A percentile compares a stretch with the other conserved stretches of the same genome.
phyloP scores from a whole-genome alignment of 2,329 filamentous ascomycete species.

The Colletotrichum eremochloae region DNA sequence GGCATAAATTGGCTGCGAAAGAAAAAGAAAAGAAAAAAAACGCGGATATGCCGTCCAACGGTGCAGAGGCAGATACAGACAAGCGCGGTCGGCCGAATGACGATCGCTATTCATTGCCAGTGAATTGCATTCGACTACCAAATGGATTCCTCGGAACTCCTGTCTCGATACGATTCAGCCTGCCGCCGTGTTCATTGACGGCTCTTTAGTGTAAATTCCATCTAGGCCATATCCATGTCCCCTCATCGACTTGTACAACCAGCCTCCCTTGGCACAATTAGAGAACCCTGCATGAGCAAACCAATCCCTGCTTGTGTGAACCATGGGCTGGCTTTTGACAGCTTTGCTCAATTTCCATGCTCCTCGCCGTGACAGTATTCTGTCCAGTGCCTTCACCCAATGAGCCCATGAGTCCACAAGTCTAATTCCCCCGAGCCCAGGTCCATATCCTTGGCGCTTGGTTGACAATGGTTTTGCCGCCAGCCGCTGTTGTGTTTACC shows the following conservation, averaged over 20 bases:
- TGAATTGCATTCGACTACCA: conserved; percentile 10
- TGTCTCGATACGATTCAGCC: conserved; percentile 22
- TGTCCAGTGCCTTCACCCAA: conserved; percentile 21
- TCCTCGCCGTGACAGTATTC: conserved; percentile 12
- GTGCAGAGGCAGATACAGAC: not conserved
- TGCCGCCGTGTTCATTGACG: conserved; percentile 27
- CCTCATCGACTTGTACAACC: conserved; percentile 18
- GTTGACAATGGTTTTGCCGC: not conserved
- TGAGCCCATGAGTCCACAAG: conserved; percentile 6
- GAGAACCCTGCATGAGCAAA: conserved; percentile 30
- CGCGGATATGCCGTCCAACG: not conserved
- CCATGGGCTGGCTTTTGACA: conserved; percentile 16
- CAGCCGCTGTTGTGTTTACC: conserved; percentile 7
- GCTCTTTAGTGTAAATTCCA: conserved; percentile 9
- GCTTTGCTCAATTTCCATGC: conserved; percentile 33
- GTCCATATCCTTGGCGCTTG: not conserved
- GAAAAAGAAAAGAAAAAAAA: no score
- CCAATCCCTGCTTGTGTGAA: conserved; percentile 17
- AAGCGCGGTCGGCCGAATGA: conserved; percentile 38
- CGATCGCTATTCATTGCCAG: conserved; percentile 28
- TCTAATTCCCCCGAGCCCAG: conserved; percentile 2
- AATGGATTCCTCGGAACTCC: conserved; percentile 20
- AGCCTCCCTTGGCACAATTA: conserved; percentile 39
- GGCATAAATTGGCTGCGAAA: not conserved
- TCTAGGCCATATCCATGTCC: conserved; percentile 4